phyloP scores from a whole-genome alignment of 192 early-diverging fungal species.

The Mortierella alpina region DNA sequence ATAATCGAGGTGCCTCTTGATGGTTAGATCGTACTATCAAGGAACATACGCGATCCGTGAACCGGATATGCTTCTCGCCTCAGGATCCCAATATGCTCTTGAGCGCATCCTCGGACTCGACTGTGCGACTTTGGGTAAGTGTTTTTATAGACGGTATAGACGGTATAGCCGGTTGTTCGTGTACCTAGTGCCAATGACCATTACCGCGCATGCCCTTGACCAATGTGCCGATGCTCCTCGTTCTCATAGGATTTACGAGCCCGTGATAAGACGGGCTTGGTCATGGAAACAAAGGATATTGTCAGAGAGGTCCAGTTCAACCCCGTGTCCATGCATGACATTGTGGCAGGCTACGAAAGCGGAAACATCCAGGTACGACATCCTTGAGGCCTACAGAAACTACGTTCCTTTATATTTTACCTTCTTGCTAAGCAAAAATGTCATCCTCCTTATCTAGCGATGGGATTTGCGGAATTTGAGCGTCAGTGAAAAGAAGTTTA shows the following conservation, averaged over 20 bases:
- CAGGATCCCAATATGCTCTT: slow-evolving; percentile 71
- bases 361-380: slow-evolving; percentile 73
- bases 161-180: too few relatives aligned
- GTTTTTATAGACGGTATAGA: background rate
- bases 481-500: slow-evolving; percentile 70
- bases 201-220: background rate
- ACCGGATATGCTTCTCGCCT: slow-evolving; percentile 83
- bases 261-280: slow-evolving; percentile 55
- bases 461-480: slow-evolving; percentile 82
- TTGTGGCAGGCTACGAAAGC: slow-evolving; percentile 86
- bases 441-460: slow-evolving; percentile 13
- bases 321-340: slow-evolving; percentile 67
- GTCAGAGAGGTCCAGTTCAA: slow-evolving; percentile 87
- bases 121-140: slow-evolving; percentile 81
- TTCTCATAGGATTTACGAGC: slow-evolving; percentile 71
- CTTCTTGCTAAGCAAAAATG: background rate
- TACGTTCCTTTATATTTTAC: background rate
- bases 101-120: slow-evolving; percentile 82
- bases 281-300: slow-evolving; percentile 81
- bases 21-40: slow-evolving; percentile 69
- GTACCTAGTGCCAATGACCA: background rate
- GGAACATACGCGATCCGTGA: slow-evolving; percentile 79
- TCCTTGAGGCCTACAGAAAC: background rate
- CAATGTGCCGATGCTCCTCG: background rate
- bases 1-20: background rate